These are phyloP conservation scores for Hansenula anomala DNA, from an alignment of 1,139 yeast genomes.

Conservation along the genomic window DNA sequence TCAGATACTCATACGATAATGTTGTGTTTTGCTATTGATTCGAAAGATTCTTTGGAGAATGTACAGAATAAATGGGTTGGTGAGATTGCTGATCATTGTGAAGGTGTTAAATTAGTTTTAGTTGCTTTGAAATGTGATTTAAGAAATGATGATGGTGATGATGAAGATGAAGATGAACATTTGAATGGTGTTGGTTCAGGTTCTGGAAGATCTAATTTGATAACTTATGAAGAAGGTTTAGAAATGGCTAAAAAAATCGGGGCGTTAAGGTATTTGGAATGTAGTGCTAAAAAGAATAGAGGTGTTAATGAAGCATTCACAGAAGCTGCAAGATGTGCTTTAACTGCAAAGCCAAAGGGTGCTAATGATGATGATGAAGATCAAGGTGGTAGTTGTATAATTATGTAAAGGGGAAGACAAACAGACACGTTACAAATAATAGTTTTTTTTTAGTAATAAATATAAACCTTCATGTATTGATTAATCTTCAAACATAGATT, in stretches of 20 bases:
- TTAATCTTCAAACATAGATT: constrained; percentile 44
- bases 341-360: constrained; percentile 84
- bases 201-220: constrained; percentile 46
- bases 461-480: too few relatives aligned
- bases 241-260: constrained; percentile 84
- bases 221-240: constrained; percentile 78
- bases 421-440: too few relatives aligned
- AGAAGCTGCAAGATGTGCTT: constrained; percentile 94
- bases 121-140: constrained; percentile 95
- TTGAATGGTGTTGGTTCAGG: constrained; percentile 7
- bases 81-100: constrained; percentile 94
- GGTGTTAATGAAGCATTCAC: constrained; percentile 97
- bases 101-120: constrained; percentile 87
- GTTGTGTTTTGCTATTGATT: constrained; percentile 93
- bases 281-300: constrained; percentile 89
- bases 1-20: constrained; percentile 96
- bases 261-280: constrained; percentile 82
- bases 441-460: too few relatives aligned
- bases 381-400: constrained; percentile 28
- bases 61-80: constrained; percentile 96
- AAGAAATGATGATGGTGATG: constrained; percentile 49
- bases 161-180: constrained; percentile 19
- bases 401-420: constrained; percentile 26
- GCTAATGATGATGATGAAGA: constrained; percentile 51
- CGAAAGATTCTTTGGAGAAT: constrained; percentile 89